Evolutionary conservation across 257 asterid genomes (phyloP), one percentile per base, ranked within the genome.

Genomic region (Anisodus acutangulus): DNA sequence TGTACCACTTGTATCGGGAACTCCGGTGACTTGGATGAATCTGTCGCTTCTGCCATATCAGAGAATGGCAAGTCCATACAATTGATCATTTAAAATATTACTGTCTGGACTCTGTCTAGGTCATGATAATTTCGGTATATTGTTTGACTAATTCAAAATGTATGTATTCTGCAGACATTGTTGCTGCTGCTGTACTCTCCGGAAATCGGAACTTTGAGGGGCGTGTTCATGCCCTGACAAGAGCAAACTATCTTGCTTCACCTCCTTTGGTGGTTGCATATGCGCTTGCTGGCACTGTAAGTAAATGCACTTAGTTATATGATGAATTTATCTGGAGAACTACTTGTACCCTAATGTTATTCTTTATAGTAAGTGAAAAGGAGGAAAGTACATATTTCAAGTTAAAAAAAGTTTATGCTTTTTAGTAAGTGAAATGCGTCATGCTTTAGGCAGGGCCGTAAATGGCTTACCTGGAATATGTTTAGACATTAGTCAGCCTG

Each of bases 231-330:
- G 88, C 99, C 70, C 89, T 94, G 88, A 95, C 99, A 64, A 93
- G 99, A 84, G 97, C 98, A 54, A 95, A 95, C 88, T 95, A 95
- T 88, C 97, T 95, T 84, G 98, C 99, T 85, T 95, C 99, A 82
- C 99, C 99, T 85, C 99, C 99, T 80, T 89, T 95, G 37, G 99
- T 95, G 84, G 99, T 95, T 70, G 99, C 98, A 15, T 95, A 95
- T 89, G 99, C 99, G 58, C 98, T 95, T 89, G 97, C 99, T 88
- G 99, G 99, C 88, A 94, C 98, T 83, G 98, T 95, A 85, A 79
- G 97, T 89, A 51, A 83, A 69, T 51, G 26, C 83, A 35, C 82
- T 81, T 17, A 43, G 71, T 39, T 69, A 39, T 60, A 22, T 81
- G 47, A 17, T 78, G 54, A 41, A 79, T 81, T 70, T 53, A 12